phyloP scores from a whole-genome alignment of 2,329 filamentous ascomycete species.

The Calonectria multiphialidica region DNA sequence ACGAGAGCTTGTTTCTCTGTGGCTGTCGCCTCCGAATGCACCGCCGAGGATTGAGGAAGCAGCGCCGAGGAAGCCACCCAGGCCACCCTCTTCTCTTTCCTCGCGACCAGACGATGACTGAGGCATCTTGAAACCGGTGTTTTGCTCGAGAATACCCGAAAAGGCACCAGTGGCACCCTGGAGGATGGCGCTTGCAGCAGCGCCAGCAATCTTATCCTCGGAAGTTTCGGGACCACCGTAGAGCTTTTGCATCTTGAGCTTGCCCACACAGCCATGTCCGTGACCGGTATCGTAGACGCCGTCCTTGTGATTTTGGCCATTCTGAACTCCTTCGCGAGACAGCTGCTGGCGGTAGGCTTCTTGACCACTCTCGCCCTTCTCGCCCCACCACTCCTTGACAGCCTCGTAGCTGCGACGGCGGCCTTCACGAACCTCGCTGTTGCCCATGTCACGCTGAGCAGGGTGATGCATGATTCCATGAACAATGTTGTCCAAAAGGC shows the following conservation, averaged over 20 bases:
- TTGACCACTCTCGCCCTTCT: slow-evolving; percentile 65
- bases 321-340: slow-evolving; percentile 80
- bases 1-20: slow-evolving; percentile 65
- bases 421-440: slow-evolving; percentile 79
- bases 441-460: slow-evolving; percentile 77
- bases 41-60: slow-evolving; percentile 76
- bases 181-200: slow-evolving; percentile 68
- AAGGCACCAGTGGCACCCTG: slow-evolving; percentile 68
- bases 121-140: slow-evolving; percentile 58
- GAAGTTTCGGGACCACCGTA: slow-evolving; percentile 62
- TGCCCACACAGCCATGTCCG: slow-evolving; percentile 84
- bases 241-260: slow-evolving; percentile 82
- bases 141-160: slow-evolving; percentile 58
- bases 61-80: slow-evolving; percentile 79
- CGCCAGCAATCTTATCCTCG: slow-evolving; percentile 68
- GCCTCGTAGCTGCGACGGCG: slow-evolving; percentile 83
- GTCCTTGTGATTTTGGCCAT: slow-evolving; percentile 87
- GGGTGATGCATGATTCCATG: slow-evolving; percentile 90
- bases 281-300: slow-evolving; percentile 87
- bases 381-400: slow-evolving; percentile 85
- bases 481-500: slow-evolving; percentile 81
- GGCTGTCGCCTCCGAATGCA: slow-evolving; percentile 67
- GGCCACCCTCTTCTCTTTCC: slow-evolving; percentile 70
- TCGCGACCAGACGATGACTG: slow-evolving; percentile 45
- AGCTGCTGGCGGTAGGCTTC: slow-evolving; percentile 80